Base-by-base conservation (phyloP, 495 filamentous ascomycete species). In the Penicillium fimorum region DNA sequence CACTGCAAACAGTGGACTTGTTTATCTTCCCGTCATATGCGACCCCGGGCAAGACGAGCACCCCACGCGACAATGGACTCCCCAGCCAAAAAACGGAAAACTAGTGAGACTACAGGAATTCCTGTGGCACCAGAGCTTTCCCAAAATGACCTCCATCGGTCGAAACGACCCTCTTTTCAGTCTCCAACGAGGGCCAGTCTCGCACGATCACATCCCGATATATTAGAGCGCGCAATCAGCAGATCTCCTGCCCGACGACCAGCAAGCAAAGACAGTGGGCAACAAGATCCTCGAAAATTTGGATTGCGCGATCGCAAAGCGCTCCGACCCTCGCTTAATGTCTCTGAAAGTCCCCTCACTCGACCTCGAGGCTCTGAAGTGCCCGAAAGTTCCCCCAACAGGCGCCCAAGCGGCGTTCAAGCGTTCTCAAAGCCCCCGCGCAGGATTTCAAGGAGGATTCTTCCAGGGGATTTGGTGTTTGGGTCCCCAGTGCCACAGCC, bases 141-240 rank as follows among this genome's bases (percentile, higher is more conserved):
- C 57, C 68, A 65, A 56, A 55, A 60, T 51, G 57, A 62, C 37
- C 44, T 56, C 45, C 67, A 57, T 40, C 64, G 72, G 41, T 59
- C 61, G 11, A 49, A 58, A 30, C 79, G 79, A 5, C 79, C 80
- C 0, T 88, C 86, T 0, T 88, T 84, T 63, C 81, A 82, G 42
- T 87, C 85, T 4, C 87, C 86, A 4, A 88, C 84, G 0, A 81
- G 79, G 59, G 78, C 84, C 5, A 88, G 82, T 60, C 65, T 88
- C 17, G 80, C 85, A 58, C 81, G 82, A 63, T 81, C 82, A 57
- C 81, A 88, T 61, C 84, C 86, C 7, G 81, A 82, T 8, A 69
- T 85, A 15, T 60, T 86, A 42, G 71, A 76, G 46, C 79, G 80
- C 54, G 71, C 79, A 29, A 63, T 71, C 43, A 76, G 68, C 63